These are phyloP conservation scores for Jacaranda mimosifolia DNA, from an alignment of 257 asterid species.

Conservation along the genomic window DNA sequence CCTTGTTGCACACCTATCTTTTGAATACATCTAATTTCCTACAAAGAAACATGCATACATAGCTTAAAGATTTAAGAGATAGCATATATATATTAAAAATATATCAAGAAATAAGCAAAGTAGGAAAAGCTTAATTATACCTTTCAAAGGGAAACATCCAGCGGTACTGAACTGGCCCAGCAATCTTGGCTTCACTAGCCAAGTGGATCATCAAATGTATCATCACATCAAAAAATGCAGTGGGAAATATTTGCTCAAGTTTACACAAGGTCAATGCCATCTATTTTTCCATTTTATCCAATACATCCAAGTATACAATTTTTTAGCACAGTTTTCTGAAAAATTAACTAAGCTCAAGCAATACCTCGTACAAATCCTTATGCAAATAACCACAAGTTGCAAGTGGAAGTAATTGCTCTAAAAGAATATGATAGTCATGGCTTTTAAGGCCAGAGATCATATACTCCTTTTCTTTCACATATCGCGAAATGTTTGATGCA, in stretches of 20 bases:
- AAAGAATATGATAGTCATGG: too few relatives aligned
- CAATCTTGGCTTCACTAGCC: neutral
- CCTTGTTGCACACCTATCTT: neutral
- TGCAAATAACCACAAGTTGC: neutral
- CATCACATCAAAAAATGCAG: too few relatives aligned
- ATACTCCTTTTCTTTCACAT: too few relatives aligned
- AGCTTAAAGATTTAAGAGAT: neutral
- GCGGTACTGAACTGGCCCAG: neutral
- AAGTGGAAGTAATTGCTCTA: too few relatives aligned
- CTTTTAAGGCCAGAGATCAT: too few relatives aligned
- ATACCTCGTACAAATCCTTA: neutral
- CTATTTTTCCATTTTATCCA: neutral
- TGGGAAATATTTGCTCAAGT: neutral
- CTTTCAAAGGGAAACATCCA: neutral
- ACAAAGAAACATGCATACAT: neutral
- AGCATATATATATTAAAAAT: too few relatives aligned
- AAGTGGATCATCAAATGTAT: neutral
- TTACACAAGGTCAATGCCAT: neutral
- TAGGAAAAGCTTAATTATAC: neutral
- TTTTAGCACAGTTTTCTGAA: neutral
- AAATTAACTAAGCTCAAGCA: too few relatives aligned
- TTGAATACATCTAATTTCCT: neutral
- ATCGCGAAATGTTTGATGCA: too few relatives aligned
- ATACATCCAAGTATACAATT: neutral
- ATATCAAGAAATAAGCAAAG: neutral